A percentile compares a stretch with the other conserved stretches of the same genome.
These are phyloP conservation scores for Paraphaeosphaeria minitans DNA, from an alignment of 2,329 filamentous ascomycete genomes.

Conservation along the genomic window DNA sequence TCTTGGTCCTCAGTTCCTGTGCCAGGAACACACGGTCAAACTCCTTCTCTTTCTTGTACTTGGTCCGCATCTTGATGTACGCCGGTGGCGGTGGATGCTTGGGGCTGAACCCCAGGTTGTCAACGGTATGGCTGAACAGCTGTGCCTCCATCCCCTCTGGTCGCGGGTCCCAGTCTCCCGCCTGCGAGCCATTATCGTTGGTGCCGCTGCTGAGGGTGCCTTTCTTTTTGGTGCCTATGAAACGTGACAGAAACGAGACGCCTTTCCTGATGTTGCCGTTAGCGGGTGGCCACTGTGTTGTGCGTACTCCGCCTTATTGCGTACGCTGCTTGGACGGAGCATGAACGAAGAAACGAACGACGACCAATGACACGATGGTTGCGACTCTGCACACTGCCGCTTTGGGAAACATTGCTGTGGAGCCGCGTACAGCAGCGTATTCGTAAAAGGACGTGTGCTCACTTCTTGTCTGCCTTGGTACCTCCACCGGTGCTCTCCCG, in stretches of 20 bases:
- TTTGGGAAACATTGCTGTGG: not conserved
- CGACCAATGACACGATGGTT: slow-evolving; percentile 1
- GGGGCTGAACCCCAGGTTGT: slow-evolving; percentile 76
- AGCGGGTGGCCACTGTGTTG: slow-evolving; percentile 19
- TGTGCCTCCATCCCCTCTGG: slow-evolving; percentile 82
- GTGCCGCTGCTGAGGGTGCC: slow-evolving; percentile 53
- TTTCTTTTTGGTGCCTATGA: slow-evolving; percentile 80
- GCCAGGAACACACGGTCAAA: slow-evolving; percentile 91
- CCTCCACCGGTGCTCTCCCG: slow-evolving; percentile 26
- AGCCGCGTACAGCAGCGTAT: not conserved
- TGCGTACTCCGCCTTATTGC: slow-evolving; percentile 24
- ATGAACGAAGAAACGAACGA: not conserved
- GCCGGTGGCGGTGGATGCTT: slow-evolving; percentile 85
- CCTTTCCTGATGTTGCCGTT: slow-evolving; percentile 67
- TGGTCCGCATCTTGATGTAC: slow-evolving; percentile 83
- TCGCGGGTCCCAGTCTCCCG: slow-evolving; percentile 63
- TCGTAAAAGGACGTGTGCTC: slow-evolving; percentile 23
- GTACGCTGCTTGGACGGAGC: slow-evolving; percentile 38
- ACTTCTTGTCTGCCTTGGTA: slow-evolving; percentile 46
- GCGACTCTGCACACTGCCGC: not conserved
- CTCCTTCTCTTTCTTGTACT: slow-evolving; percentile 79
- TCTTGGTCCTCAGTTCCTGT: slow-evolving; percentile 78
- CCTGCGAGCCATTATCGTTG: slow-evolving; percentile 71
- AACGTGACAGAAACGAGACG: slow-evolving; percentile 85
- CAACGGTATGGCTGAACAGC: slow-evolving; percentile 78